Evolutionary conservation across 345 rosid species (phyloP), one percentile per base, ranked within the genome.

Genomic region (Clausena lansium): DNA sequence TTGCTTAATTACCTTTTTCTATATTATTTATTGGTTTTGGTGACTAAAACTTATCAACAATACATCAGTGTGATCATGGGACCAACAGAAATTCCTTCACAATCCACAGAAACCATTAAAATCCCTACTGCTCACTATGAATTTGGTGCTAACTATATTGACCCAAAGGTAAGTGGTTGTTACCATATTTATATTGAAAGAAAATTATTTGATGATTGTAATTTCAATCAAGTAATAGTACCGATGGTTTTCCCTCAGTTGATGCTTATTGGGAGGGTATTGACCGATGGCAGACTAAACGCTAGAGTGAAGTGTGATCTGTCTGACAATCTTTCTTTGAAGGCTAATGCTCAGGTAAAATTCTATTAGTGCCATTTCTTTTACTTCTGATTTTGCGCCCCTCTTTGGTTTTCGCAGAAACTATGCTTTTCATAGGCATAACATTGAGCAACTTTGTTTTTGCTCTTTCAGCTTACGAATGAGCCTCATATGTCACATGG

Each of bases 401-500:
- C 22, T 57, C n/a, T 22, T 24, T 11, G 27, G 28, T 62, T 61
- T 3, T 20, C 7, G 57, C 22, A 17, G 77, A 28, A 61, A 63
- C 28, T 74, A n/a, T 58, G 24, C 5, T 60, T 71, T 75, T 41
- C 27, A 9, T 73, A 50, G 20, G 74, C 55, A 45, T 57, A 45
- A 30, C 38, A 67, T 55, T 83, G 33, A 47, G 65, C 77, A 66
- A 76, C 63, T 65, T 60, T 60, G 78, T 32, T 73, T 64, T 22
- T 77, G 52, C 73, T 84, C 70, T 83, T 71, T 38, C 94, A 96
- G 98, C 90, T 96, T 36, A 83, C 99, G 10, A 84, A 78, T 67
- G 98, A 96, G 84, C 91, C 86, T 63, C 98, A 96, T 81, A 76
- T 88, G 91, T 96, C 99, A 2, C 97, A 94, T 36, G 98, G 88